Base-by-base conservation (phyloP, 176 grass and related monocot species). In the Puya raimondii region DNA sequence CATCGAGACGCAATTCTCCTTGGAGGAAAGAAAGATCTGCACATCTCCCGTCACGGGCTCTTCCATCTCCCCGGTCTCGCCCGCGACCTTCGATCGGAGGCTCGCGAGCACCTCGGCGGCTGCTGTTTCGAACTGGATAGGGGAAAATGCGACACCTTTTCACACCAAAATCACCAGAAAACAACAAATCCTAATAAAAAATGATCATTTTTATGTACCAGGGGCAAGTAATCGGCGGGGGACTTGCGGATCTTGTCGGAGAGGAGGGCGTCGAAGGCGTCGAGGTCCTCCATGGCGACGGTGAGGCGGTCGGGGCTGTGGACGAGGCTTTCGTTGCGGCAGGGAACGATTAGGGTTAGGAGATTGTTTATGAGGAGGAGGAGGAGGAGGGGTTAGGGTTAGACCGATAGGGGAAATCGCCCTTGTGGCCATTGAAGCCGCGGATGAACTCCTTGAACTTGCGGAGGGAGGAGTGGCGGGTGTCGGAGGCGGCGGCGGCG, bases 391-490 rank as follows among this genome's bases (percentile, higher is more conserved):
- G 17, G 53, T 48, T 68, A 42, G 33, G 33, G 33, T 42, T 42
- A 42, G 7, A 90, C 94, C 94, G 86, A 76, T 97, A 97, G 79
- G 94, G 89, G 53, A 97, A 93, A 65, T 97, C 94, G 64, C 94
- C 94, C 26, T 82, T 82, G 50, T 82, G 77, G 58, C 89, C 75
- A 42, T 84, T 75, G 84, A 97, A 93, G 13, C 89, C 86, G 51
- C 94, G 86, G 69, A 97, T 85, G 69, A 97, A 97, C 80, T 97
- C 94, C 77, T 92, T 97, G 82, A 97, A 97, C 76, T 97, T 97
- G 84, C 94, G 94, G 75, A 97, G 84, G 23, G 89, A 86, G 61
- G 89, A 81, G 70, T 97, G 94, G 68, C 80, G 84, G 27, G 74
- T 87, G 81, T 92, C 51, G 1, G 83, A 76, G 33, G 51, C 65